Conservation (phyloP, 2,329 filamentous ascomycete genomes). For the Fusarium kyushuense region DNA sequence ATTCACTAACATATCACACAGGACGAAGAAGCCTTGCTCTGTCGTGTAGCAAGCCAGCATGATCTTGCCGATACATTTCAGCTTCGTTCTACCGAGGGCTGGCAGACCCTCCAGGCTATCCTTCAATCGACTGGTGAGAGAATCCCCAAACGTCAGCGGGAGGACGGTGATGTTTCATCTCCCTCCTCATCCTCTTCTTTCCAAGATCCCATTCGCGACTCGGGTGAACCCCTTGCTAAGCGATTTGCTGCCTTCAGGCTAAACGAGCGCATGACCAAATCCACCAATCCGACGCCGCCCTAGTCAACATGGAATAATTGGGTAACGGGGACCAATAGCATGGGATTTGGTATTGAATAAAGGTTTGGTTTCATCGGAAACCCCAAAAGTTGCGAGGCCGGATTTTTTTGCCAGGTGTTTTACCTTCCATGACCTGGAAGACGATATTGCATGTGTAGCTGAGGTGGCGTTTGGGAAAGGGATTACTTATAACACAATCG, state of each 20-base stretch:
- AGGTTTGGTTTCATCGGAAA: constrained; percentile 1
- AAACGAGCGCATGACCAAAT: constrained; percentile 56
- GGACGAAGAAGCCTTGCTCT: constrained; percentile 91
- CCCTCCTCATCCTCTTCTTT: constrained; percentile 48
- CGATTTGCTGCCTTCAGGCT: constrained; percentile 75
- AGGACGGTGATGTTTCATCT: constrained; percentile 53
- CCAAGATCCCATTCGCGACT: constrained; percentile 50
- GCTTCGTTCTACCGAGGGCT: constrained; percentile 87
- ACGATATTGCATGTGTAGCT: constrained; percentile 33
- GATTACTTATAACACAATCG: constrained; percentile 5
- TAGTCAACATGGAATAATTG: constrained; percentile 34
- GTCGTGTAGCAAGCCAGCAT: constrained; percentile 83
- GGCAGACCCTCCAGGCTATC: constrained; percentile 93
- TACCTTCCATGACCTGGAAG: constrained; percentile 23
- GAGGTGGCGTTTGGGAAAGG: constrained; percentile 39
- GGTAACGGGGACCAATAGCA: constrained; percentile 1
- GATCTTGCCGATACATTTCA: constrained; percentile 85
- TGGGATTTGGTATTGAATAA: not conserved
- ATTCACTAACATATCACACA: constrained; percentile 54
- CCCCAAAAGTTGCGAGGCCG: constrained; percentile 14
- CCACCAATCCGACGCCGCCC: constrained; percentile 44
- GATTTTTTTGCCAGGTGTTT: constrained; percentile 15
- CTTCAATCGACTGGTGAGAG: constrained; percentile 98
- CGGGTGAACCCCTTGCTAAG: constrained; percentile 72
- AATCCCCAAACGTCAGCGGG: constrained; percentile 77